Conservation (phyloP, 345 rosid genomes). For the Laguncularia racemosa region DNA sequence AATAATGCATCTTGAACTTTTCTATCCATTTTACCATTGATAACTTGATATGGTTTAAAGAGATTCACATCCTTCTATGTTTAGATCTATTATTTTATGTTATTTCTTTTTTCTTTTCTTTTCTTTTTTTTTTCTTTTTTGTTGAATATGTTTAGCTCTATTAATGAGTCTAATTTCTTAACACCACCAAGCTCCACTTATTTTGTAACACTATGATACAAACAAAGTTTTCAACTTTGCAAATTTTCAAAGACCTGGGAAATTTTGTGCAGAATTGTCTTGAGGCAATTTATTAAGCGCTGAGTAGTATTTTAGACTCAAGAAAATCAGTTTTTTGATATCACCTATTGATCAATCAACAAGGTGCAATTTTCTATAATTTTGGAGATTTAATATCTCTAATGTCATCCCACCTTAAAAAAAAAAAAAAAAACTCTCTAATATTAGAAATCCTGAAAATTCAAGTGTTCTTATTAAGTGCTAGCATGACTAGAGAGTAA, state of each 20-base stretch:
- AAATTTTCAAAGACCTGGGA: background rate
- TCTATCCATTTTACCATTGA: background rate
- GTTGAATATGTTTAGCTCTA: too few relatives aligned
- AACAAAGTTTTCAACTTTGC: too few relatives aligned
- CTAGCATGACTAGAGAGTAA: background rate
- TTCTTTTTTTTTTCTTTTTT: too few relatives aligned
- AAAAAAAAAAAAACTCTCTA: too few relatives aligned
- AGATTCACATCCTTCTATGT: background rate
- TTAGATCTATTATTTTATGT: too few relatives aligned
- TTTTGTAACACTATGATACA: background rate
- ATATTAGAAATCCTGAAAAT: background rate
- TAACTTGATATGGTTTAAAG: background rate
- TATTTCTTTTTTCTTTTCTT: too few relatives aligned
- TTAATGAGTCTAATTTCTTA: background rate
- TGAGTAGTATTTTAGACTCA: background rate
- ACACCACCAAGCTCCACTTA: background rate
- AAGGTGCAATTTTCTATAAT: background rate
- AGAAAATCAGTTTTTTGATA: constrained; percentile 3
- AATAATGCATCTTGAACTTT: too few relatives aligned
- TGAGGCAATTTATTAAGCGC: background rate
- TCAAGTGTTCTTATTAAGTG: background rate
- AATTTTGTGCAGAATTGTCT: background rate
- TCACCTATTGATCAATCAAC: too few relatives aligned
- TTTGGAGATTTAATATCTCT: background rate
- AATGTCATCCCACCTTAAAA: too few relatives aligned